phyloP scores from a whole-genome alignment of 176 grass and related monocot species.

The Elymus sibiricus region DNA sequence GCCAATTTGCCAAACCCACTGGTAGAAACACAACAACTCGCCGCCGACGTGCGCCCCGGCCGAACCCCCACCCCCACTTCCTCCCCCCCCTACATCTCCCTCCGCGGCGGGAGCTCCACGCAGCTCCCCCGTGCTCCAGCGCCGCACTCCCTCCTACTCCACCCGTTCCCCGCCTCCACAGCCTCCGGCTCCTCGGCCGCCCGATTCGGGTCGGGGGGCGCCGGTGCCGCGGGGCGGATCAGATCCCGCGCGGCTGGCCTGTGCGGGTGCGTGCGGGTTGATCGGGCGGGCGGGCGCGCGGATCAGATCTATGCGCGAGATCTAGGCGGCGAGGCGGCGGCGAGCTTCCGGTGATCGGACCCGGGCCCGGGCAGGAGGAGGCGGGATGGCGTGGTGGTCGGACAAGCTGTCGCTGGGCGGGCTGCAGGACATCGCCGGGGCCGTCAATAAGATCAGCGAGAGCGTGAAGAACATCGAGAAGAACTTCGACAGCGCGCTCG shows the following conservation, averaged over 20 bases:
- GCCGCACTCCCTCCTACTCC: neutral
- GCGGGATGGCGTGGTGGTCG: conserved; percentile 91
- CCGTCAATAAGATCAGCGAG: conserved; percentile 95
- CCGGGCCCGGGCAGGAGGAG: neutral
- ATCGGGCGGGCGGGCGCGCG: conserved; percentile 10
- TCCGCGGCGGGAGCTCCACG: conserved; percentile 25
- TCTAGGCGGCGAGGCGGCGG: conserved; percentile 27
- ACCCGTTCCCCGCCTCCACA: neutral
- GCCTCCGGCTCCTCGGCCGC: neutral
- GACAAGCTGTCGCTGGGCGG: conserved; percentile 77
- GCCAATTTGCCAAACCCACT: conserved; percentile 38
- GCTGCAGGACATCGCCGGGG: conserved; percentile 95
- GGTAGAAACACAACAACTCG: neutral
- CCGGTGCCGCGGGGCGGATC: neutral
- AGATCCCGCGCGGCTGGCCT: conserved; percentile 24
- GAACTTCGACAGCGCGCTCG: conserved; percentile 94
- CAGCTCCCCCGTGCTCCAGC: neutral
- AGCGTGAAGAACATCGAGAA: conserved; percentile 99
- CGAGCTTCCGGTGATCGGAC: conserved; percentile 18
- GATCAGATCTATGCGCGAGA: conserved; percentile 58
- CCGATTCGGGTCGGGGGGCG: neutral
- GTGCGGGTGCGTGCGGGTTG: neutral
- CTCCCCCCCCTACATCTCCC: conserved; percentile 14
- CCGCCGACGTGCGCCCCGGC: conserved; percentile 28
- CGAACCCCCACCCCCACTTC: neutral